Conservation (phyloP, 306 rosid species). For the Citrullus colocynthis region DNA sequence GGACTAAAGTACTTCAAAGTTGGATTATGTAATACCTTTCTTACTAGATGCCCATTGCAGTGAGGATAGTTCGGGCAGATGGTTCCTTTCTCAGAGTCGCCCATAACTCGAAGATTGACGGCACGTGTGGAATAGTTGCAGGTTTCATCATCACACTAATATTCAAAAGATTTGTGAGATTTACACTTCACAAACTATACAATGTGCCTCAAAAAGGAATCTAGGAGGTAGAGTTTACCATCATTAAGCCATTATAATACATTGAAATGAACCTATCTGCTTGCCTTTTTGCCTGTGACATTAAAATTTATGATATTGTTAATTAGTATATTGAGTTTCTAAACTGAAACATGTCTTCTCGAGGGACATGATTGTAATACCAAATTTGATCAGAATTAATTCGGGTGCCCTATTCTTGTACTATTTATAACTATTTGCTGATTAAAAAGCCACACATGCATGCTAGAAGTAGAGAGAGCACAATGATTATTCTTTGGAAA, state of each 20-base stretch:
- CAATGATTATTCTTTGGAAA: neutral
- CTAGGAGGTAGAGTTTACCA: constrained; percentile 32
- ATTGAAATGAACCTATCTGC: constrained; percentile 50
- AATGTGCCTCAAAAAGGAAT: neutral
- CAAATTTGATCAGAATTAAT: neutral
- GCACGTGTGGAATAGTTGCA: constrained; percentile 66
- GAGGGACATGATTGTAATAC: neutral
- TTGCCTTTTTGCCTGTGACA: constrained; percentile 74
- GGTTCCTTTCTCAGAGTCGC: constrained; percentile 89
- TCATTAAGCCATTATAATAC: constrained; percentile 64
- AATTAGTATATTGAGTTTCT: neutral
- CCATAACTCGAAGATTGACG: constrained; percentile 59
- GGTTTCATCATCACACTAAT: constrained; percentile 89
- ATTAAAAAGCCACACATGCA: neutral
- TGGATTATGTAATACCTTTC: constrained; percentile 43
- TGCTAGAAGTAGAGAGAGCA: neutral
- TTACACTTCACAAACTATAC: neutral
- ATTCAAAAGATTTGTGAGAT: neutral
- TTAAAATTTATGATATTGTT: neutral
- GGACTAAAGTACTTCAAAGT: neutral
- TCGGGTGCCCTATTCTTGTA: neutral
- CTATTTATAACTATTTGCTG: too few species aligned
- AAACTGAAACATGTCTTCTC: neutral
- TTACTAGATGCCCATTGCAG: constrained; percentile 65
- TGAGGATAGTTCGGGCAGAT: constrained; percentile 89